Evolutionary conservation across 805 yeast genomes (phyloP), one percentile per base, ranked within the genome.

Genomic region (Yamadazyma endophytica): DNA sequence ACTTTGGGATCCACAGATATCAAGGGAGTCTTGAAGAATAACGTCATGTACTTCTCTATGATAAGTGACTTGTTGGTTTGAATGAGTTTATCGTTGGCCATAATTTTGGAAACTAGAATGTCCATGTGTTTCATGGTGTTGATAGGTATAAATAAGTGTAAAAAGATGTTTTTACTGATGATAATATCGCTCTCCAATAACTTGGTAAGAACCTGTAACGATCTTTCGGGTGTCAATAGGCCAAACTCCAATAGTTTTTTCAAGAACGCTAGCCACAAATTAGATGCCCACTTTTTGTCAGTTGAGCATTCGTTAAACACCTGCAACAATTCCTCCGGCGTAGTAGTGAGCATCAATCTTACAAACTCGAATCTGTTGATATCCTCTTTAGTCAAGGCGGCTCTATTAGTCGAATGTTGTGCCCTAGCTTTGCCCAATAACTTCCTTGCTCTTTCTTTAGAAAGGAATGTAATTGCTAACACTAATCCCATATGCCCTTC

Each of bases 401-500:
- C 57, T n/a, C 53, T 41, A 4, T 47, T 31, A 26, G 26, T 9
- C 12, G 18, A 11, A 18, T 33, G 36, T 21, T 31, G 36, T 3
- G 18, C 24, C 24, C 26, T 27, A n/a, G 36, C 22, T 18, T 23
- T 28, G 9, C 16, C 14, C 16, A 61, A 43, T 7, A 65, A 43
- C 21, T 39, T 40, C 15, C 34, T 29, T 1, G 67, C 61, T 21
- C 58, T 57, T 13, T 35, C 46, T 6, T 25, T 31, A 5, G 61
- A 52, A 11, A 49, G 43, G 11, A 33, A 30, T 5, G 48, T 38
- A 4, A 64, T 43, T 1, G 64, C 54, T 13, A 63, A 30, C 1
- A 54, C 58, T 1, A 65, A 48, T 2, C 69, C 72, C 57, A 65
- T 52, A 34, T 56, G 50, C 2, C 63, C 67, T 23, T 47, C 39